Evolutionary conservation across 805 yeast genomes (phyloP), one percentile per base, ranked within the genome.

Genomic region (Priceomyces medius): DNA sequence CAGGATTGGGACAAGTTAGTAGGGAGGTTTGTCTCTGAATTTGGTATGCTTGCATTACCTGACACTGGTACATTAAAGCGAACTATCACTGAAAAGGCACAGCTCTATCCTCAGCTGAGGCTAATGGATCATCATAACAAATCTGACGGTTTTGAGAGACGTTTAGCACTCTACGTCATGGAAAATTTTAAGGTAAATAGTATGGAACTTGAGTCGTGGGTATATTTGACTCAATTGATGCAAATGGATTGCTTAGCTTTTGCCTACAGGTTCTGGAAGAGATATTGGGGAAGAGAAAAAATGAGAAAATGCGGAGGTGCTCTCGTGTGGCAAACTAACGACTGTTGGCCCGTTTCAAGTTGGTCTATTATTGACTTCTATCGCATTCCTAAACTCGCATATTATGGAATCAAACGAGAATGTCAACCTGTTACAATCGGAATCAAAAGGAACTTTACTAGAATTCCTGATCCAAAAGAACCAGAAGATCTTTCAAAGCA

Each of bases 291-390:
- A 20, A 58, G 55, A 3, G 54, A 53, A 3, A 63, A 63, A 2
- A 48, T 58, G 27, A 60, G 73, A 31, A 58, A 62, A 29, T 52
- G 54, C 31, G 73, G 76, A 12, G 81, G 80, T 3, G 68, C 75
- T 3, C 52, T 76, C 28, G 78, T 76, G 6, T 76, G 81, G 81
- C 81, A 76, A 54, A 51, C 73, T 19, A 74, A 76, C 45, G 80
- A 76, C 50, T 73, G 77, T 43, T 74, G 78, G 75, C 80, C 80
- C 1, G 73, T 64, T 2, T 65, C 78, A 1, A 62, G 72, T n/a
- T 76, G 81, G 80, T 58, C 79, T 1, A 54, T 75, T 20, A 59
- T 66, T 14, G 81, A 76, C 47, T 66, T 51, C 42, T 68, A 57
- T 40, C 52, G 51, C 29, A 52, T 69, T 20, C 77, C 76, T 5